Base-by-base conservation (phyloP, 371 early-diverging fungal species). In the Haplosporangium sp. region DNA sequence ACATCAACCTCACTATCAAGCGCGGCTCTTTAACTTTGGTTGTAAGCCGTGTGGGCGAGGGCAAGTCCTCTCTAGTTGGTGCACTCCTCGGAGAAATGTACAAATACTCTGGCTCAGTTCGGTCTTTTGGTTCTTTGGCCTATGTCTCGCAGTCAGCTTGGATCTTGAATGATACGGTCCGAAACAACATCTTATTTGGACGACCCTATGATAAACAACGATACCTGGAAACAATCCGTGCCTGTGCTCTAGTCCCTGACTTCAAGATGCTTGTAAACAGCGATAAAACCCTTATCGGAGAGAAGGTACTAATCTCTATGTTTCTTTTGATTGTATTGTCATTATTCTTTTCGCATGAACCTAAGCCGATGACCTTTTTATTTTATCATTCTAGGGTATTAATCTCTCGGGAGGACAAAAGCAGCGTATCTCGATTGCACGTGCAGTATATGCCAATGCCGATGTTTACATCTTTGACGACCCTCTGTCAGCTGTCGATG, bases 401-500 rank as follows among this genome's bases (percentile, higher is more conserved):
- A 94, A 92, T 4, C 82, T 97, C 11, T 94, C 94, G 65, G 98
- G 98, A 55, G 97, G 97, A 0, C 94, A 95, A 82, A 90, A 91
- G 69, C 94, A 94, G 81, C 86, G 95, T 67, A 78, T 85, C 47
- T 76, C 76, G 4, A 63, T 84, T 35, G 84, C 84, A 9, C 71
- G 87, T 20, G 83, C 85, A 10, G 83, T 84, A 17, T 85, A 86
- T 56, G 59, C 69, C 60, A 83, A 88, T 40, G 84, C 86, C 39
- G 92, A 92, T 55, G 85, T 89, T 48, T 83, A 90, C 19, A 71
- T 92, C 52, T 73, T 93, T 69, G 94, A 94, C 68, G 93, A 94
- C 85, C 93, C 94, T 0, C 87, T 97, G 56, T 90, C 92, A 37
- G 96, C 95, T 3, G 93, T 94, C 2, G 94, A 93, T 70, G 91